Base-by-base conservation (phyloP, 371 early-diverging fungal genomes). In the Mucor racemosus region DNA sequence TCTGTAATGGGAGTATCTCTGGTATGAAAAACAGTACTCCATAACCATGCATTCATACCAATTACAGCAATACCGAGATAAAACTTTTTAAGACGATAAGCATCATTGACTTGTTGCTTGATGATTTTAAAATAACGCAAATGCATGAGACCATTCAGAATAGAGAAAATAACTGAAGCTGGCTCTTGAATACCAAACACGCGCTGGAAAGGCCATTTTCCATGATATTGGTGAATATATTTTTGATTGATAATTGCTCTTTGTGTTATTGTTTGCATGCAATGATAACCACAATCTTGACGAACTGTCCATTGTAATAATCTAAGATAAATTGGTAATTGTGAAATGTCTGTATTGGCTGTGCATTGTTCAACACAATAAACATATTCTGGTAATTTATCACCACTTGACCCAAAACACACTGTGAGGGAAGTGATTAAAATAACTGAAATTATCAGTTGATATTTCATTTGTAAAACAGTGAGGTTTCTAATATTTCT, bases 101-200 rank as follows among this genome's bases (percentile, higher is more conserved):
- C 40, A 39, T 72, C 60, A 0, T 85, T 78, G 48, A 92, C 75
- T 19, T 73, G 62, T 36, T 65, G 58, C 15, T 75, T 73, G 6
- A 92, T 74, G 15, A 65, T 56, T 13, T 68, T 66, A 77, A 79
- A 86, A 65, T 88, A 85, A 13, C 69, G 71, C 57, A 78, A 83
- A 75, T 97, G 97, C 75, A 86, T 86, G 9, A 74, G 84, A 0
- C 94, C 93, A 74, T 99, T 98, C 21, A 92, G 74, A 9, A 97
- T 61, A 46, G 95, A 95, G 68, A 97, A 97, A 10, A 96, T 15
- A 14, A 97, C 96, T 34, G 94, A 92, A 0, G 95, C 95, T 0
- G 96, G 94, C 73, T 99, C 99, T 78, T 99, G 98, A 68, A 98
- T 86, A 8, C 98, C 98, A 50, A 78, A 72, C 0, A 96, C 31